Base-by-base conservation (phyloP, 2,329 filamentous ascomycete genomes). In the Alternaria sp. region DNA sequence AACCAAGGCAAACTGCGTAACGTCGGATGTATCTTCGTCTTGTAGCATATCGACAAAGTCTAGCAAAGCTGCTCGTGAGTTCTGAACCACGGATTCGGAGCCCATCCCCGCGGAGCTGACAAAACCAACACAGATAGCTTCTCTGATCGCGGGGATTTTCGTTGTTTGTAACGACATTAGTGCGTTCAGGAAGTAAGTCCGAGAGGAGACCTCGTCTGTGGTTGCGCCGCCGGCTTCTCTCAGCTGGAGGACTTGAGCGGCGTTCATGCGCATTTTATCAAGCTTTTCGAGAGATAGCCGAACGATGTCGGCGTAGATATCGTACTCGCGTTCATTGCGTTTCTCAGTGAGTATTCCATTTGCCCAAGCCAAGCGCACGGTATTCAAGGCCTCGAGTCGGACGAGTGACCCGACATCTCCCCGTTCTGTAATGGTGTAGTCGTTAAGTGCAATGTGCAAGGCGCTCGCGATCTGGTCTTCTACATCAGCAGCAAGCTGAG, bases 371-470 rank as follows among this genome's bases (percentile, higher is more conserved):
- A 74, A 75, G 81, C 86, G 88, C 2, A 93, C 83, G 3, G 88
- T 88, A 63, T 87, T 86, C 12, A 97, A 85, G 23, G 93, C 94
- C 77, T 94, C 91, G 6, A 95, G 83, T 4, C 96, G 87, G 5
- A 97, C 91, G 56, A 94, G 87, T 0, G 94, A 97, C 6, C 96
- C 96, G 52, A 98, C 87, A 74, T 99, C 96, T 15, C 96, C 96
- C 60, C 93, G 86, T 13, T 94, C 90, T 68, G 93, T 95, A 4
- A 93, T 94, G 0, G 93, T 97, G 74, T 98, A 98, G 76, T 99
- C 94, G 68, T 95, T 91, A 26, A 99, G 81, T 0, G 90, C 82
- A 26, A 73, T 71, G 26, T 78, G 73, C 7, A 81, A 61, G 7
- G 79, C 78, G 23, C 59, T 68, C 8, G 67, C 63, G 19, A 81